Conservation (phyloP, 1,139 yeast genomes). For the Citeromyces hawaiiensis region DNA sequence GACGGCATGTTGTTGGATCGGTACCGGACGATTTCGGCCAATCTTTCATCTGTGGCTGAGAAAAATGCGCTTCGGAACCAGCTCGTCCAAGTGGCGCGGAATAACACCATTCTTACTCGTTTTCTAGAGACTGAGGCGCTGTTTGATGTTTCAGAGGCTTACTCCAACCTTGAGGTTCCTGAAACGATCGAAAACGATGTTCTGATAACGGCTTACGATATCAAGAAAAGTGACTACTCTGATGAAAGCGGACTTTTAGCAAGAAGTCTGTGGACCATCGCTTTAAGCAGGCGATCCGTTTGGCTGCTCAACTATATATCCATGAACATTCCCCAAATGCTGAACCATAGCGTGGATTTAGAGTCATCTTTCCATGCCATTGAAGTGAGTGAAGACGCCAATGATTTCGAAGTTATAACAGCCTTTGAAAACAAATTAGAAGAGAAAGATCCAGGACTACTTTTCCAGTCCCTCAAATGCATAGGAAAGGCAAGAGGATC, state of each 20-base stretch:
- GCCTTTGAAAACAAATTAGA: slow-evolving; percentile 34
- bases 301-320: slow-evolving; percentile 33
- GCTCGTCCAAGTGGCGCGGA: slow-evolving; percentile 28
- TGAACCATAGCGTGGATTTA: background rate
- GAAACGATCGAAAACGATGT: slow-evolving; percentile 66
- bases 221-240: slow-evolving; percentile 37
- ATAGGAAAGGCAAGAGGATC: slow-evolving; percentile 37
- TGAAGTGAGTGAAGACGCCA: slow-evolving; percentile 28
- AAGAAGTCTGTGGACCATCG: slow-evolving; percentile 46
- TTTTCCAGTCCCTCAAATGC: slow-evolving; percentile 35
- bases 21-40: slow-evolving; percentile 8
- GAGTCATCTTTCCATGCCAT: slow-evolving; percentile 27
- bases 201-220: slow-evolving; percentile 55
- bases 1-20: slow-evolving; percentile 14
- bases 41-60: slow-evolving; percentile 11
- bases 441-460: slow-evolving; percentile 17
- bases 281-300: slow-evolving; percentile 35
- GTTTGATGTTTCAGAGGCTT: slow-evolving; percentile 39
- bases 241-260: slow-evolving; percentile 17
- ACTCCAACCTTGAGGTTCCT: slow-evolving; percentile 45
- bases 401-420: slow-evolving; percentile 42
- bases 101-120: slow-evolving; percentile 26
- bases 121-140: slow-evolving; percentile 43
- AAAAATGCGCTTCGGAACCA: slow-evolving; percentile 18
- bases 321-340: slow-evolving; percentile 23